Base-by-base conservation (phyloP, 768 basidiomycete genomes). In the Tephrocybe sp. region DNA sequence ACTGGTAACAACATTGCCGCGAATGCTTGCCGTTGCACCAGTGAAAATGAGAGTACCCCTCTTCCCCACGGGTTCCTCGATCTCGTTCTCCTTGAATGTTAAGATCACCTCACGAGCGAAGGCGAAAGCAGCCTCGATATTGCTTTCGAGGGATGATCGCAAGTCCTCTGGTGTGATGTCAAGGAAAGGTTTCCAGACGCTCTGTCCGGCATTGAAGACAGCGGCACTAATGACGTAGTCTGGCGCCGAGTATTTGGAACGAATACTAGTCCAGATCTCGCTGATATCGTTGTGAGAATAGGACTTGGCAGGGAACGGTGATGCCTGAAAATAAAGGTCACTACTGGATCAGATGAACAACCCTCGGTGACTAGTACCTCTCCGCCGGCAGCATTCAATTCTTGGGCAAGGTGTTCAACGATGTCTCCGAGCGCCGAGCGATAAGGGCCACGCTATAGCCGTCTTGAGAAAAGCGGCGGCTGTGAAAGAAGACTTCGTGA, bases 41-140 rank as follows among this genome's bases (percentile, higher is more conserved):
- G 85, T 89, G 60, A 88, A 86, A 13, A 87, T 74, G 35, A 89
- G 64, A 1, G 82, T 77, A 4, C 87, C 87, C 24, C 75, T 73
- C 58, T 79, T 78, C 13, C 82, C 80, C 18, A 61, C 62, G 0
- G 68, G 60, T 37, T 75, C 65, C 25, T 71, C 69, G 12, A 76
- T 61, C 4, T 73, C 70, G 52, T 83, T 84, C 40, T 74, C 71
- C 59, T 82, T 82, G 65, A 87, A 80, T 2, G 75, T 71, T 25
- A 80, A 59, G 43, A 87, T 76, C 11, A 73, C 77, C 37, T 80
- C 79, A n/a, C 77, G 77, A 6, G 86, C 69, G 56, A 87, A 89
- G 0, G 82, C 69, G 51, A 84, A 86, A 0, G 80, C 79, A 4
- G 76, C 78, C 27, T 78, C 69, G 35, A 84, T 67, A 46, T 80